phyloP scores from a whole-genome alignment of 192 early-diverging fungal species.

The Coemansia aciculifera region DNA sequence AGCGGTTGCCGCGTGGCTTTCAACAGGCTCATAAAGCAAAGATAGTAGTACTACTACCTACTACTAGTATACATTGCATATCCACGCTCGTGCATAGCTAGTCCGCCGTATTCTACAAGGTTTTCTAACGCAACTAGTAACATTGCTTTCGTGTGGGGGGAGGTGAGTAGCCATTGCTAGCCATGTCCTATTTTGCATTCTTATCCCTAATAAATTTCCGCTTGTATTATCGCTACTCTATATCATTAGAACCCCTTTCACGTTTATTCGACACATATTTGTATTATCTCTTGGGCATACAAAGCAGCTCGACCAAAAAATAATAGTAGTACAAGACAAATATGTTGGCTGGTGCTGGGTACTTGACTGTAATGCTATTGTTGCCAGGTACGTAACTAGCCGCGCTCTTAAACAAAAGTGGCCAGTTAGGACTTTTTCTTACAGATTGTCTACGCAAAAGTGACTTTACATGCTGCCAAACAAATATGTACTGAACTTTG shows the following conservation, averaged over 20 bases:
- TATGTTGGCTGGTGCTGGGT: conserved; percentile 52
- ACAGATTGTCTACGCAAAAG: background rate
- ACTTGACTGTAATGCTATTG: conserved; percentile 47
- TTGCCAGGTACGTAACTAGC: conserved; percentile 36
- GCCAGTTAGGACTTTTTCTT: background rate
- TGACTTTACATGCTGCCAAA: background rate
- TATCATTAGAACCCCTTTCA: background rate
- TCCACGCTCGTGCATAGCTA: background rate
- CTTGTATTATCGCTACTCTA: background rate
- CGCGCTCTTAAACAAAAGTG: background rate
- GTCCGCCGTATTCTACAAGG: background rate
- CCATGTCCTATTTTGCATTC: background rate
- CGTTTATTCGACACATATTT: background rate
- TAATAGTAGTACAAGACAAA: conserved; percentile 2
- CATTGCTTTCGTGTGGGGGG: background rate
- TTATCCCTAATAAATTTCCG: background rate
- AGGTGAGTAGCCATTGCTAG: background rate
- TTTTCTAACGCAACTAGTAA: background rate
- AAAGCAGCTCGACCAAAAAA: background rate
- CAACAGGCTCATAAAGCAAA: conserved; percentile 8
- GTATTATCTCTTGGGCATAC: background rate
- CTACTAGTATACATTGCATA: conserved; percentile 7
- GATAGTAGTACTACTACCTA: conserved; percentile 4
- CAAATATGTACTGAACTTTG: background rate
- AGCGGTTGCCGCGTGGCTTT: conserved; percentile 1